phyloP scores from a whole-genome alignment of 352 stramenopile species.

The Pythium coloratum region DNA sequence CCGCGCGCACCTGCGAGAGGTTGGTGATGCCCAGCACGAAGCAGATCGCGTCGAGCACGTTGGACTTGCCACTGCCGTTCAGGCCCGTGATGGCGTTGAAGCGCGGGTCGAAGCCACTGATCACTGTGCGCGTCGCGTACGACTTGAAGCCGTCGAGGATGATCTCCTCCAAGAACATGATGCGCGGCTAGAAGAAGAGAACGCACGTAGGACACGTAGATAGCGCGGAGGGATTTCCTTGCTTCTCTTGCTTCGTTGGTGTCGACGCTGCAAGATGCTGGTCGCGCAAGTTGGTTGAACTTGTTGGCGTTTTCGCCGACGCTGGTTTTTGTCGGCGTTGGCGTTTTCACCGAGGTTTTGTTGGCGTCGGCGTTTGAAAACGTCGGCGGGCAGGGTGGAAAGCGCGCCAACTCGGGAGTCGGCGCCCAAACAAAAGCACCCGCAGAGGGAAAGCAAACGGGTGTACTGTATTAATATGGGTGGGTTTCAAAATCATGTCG shows the following conservation, averaged over 20 bases:
- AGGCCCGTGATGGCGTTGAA: constrained; percentile 99
- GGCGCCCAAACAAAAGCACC: constrained; percentile 6
- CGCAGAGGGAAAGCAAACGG: not conserved
- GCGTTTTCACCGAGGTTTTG: constrained; percentile 1
- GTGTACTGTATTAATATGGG: not conserved
- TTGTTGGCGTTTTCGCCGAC: constrained; percentile 2
- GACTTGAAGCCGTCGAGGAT: constrained; percentile 99
- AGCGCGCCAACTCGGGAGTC: constrained; percentile 7
- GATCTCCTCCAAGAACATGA: constrained; percentile 99
- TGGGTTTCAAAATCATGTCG: not conserved
- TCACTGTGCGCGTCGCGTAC: constrained; percentile 98
- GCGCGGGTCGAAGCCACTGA: constrained; percentile 98
- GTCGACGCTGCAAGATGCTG: not conserved
- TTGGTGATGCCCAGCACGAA: constrained; percentile 99
- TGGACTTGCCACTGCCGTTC: constrained; percentile 99
- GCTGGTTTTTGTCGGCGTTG: not conserved
- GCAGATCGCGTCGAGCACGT: constrained; percentile 99
- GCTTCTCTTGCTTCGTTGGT: not conserved
- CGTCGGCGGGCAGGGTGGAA: not conserved
- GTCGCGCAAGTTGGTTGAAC: not conserved
- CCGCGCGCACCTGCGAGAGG: constrained; percentile 97
- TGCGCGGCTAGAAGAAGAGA: not conserved
- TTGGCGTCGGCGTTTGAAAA: constrained; percentile 30
- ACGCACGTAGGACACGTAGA: not conserved
- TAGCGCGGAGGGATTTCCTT: not conserved